Conservation (phyloP, 2,329 filamentous ascomycete species). For the Nigrograna mackinnonii region DNA sequence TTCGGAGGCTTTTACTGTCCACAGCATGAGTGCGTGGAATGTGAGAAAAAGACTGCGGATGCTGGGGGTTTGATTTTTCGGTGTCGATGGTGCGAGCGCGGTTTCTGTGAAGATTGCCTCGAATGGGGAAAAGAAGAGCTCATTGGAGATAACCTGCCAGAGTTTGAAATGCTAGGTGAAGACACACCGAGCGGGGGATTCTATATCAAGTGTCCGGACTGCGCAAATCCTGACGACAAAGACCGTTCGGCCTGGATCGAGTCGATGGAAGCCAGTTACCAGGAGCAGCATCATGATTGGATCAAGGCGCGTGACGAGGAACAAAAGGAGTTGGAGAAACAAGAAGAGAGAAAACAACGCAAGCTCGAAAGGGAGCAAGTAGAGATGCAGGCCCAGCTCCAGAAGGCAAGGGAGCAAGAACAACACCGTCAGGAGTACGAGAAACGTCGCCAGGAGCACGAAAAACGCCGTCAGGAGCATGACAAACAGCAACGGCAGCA, state of each 20-base stretch:
- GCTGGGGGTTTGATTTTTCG: slow-evolving; percentile 55
- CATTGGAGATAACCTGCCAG: slow-evolving; percentile 55
- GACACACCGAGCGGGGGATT: slow-evolving; percentile 48
- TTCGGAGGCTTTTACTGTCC: slow-evolving; percentile 57
- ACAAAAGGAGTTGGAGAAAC: slow-evolving; percentile 1
- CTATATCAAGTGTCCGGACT: slow-evolving; percentile 56
- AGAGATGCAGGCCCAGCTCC: slow-evolving; percentile 8
- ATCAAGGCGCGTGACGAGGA: background rate
- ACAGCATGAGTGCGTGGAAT: slow-evolving; percentile 60
- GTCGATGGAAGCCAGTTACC: slow-evolving; percentile 22
- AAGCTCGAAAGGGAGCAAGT: background rate
- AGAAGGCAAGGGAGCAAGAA: slow-evolving; percentile 24
- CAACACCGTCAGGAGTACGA: slow-evolving; percentile 22
- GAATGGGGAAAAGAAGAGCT: slow-evolving; percentile 56
- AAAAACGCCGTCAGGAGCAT: background rate
- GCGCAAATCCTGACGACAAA: slow-evolving; percentile 26
- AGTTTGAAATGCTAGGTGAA: slow-evolving; percentile 57
- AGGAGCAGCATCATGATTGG: slow-evolving; percentile 25
- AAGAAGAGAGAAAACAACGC: background rate
- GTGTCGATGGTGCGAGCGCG: slow-evolving; percentile 59
- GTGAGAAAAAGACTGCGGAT: slow-evolving; percentile 54
- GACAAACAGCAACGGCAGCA: background rate
- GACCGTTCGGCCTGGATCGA: slow-evolving; percentile 26
- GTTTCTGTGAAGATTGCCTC: slow-evolving; percentile 63
- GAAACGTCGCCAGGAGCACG: background rate